Evolutionary conservation across 164 flowering plant genomes (phyloP), one percentile per base, ranked within the genome.

Genomic region (Euptelea pleiosperma): DNA sequence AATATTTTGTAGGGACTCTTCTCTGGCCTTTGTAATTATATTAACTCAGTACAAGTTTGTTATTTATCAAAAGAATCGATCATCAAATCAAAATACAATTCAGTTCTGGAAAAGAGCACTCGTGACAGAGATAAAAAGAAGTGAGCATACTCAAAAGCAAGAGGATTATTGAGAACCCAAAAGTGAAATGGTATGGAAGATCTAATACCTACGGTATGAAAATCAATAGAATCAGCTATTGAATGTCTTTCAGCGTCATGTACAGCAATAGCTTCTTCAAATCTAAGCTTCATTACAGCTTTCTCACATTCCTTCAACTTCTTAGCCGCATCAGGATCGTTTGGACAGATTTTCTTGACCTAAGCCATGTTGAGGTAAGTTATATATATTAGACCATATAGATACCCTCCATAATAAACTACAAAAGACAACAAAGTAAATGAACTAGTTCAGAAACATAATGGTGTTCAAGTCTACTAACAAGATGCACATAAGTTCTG

Each of bases 231-330:
- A 19, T 89, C 96, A 14, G 89, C 92, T 8, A 88, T 67, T 16
- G 97, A 85, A 52, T 57, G 79, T 62, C 68, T 84, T 62, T 75
- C 77, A 52, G 84, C 48, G 34, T 69, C 82, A 7, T 91, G 89
- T 31, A 79, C 83, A 51, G 99, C 68, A 73, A 93, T 93, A 49
- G 99, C 99, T 75, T 93, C 97, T 65, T 90, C 96, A 72, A 93
- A 93, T 71, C 81, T 88, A 24, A 88, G 81, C 74, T 93, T 93
- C 87, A 82, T 82, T 12, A 90, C 99, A 47, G 96, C 95, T 65
- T 88, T 93, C 69, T 93, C 99, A 72, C 99, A 93, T 73, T 93
- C 99, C 77, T 79, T 93, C 74, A 93, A 65, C 74, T 93, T 93
- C 73, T 79, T 90, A 18, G 86, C 40, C 36, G 99, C 99, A 76